Evolutionary conservation across 78 protist genomes (phyloP).

Genomic region (Mantamonas sphyraenae): DNA sequence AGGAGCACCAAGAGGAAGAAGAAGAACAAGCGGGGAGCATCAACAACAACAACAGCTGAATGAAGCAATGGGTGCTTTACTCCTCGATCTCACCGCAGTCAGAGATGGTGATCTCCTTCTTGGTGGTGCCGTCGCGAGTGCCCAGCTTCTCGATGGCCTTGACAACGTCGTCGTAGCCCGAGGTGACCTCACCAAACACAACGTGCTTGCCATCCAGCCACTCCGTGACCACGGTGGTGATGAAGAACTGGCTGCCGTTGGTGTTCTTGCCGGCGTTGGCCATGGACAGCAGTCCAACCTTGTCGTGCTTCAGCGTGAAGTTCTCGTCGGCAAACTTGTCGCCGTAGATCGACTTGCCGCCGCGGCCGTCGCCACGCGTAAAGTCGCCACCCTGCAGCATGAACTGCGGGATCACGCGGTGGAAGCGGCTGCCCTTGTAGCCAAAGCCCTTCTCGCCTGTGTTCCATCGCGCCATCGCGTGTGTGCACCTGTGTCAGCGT

Average conservation of each 20-base stretch:
- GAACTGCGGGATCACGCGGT: slow-evolving; percentile 11
- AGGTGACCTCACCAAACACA: slow-evolving; percentile 67
- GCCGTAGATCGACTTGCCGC: slow-evolving; percentile 87
- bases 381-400: slow-evolving; percentile 89
- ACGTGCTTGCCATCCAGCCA: slow-evolving; percentile 69
- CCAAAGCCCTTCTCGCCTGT: slow-evolving; percentile 1
- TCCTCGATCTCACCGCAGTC: slow-evolving; percentile 1
- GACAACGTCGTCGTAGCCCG: slow-evolving; percentile 44
- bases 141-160: slow-evolving; percentile 13
- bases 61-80: no score
- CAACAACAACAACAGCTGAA: no score
- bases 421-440: neutral
- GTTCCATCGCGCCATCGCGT: no score
- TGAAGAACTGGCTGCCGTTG: slow-evolving; percentile 80
- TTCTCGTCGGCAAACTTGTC: slow-evolving; percentile 71
- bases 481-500: no score
- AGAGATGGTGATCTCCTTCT: neutral
- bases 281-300: slow-evolving; percentile 62
- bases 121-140: neutral
- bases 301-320: slow-evolving; percentile 32
- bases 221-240: slow-evolving; percentile 58
- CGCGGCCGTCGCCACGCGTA: slow-evolving; percentile 71
- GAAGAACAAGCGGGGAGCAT: no score
- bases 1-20: no score
- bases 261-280: slow-evolving; percentile 79